Evolutionary conservation across 768 basidiomycete genomes (phyloP).

Genomic region (Omphalotus guepiniiformis): DNA sequence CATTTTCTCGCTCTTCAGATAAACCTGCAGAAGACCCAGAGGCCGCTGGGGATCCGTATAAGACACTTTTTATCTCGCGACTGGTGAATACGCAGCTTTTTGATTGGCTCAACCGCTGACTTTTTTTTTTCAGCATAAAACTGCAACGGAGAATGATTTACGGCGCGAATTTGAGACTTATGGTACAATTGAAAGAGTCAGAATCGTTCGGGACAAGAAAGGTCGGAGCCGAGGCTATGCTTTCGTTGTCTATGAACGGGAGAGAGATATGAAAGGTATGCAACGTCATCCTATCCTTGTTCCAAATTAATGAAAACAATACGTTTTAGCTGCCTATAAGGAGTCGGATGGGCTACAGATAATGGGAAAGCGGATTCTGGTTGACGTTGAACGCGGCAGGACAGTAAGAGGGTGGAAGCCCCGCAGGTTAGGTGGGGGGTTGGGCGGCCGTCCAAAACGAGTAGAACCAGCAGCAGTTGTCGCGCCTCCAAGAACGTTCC

Average conservation of each 20-base stretch:
- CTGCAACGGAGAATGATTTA: slow-evolving; percentile 86
- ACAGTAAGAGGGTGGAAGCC: slow-evolving; percentile 99
- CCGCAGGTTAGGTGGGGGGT: slow-evolving; percentile 90
- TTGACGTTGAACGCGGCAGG: slow-evolving; percentile 96
- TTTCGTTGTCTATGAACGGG: slow-evolving; percentile 96
- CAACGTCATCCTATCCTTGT: slow-evolving; percentile 15
- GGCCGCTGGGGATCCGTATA: slow-evolving; percentile 95
- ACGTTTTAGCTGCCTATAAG: slow-evolving; percentile 86
- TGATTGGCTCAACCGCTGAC: slow-evolving; percentile 11
- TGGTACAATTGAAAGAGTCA: slow-evolving; percentile 90
- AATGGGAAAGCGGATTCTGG: slow-evolving; percentile 92
- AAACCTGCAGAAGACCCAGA: slow-evolving; percentile 90
- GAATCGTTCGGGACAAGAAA: slow-evolving; percentile 91
- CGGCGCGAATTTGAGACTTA: slow-evolving; percentile 94
- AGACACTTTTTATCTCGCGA: slow-evolving; percentile 94
- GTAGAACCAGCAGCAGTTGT: slow-evolving; percentile 40
- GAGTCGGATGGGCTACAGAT: slow-evolving; percentile 97
- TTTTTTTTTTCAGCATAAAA: slow-evolving; percentile 66
- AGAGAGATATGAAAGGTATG: slow-evolving; percentile 98
- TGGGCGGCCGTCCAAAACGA: slow-evolving; percentile 96
- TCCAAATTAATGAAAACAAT: slow-evolving; percentile 11
- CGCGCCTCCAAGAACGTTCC: slow-evolving; percentile 28
- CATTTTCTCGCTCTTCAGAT: slow-evolving; percentile 45
- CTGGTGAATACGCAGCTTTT: slow-evolving; percentile 46
- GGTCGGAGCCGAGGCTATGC: slow-evolving; percentile 88